These are phyloP conservation scores for Trichophyton mentagrophytes DNA, from an alignment of 2,329 filamentous ascomycete genomes.

Conservation along the genomic window DNA sequence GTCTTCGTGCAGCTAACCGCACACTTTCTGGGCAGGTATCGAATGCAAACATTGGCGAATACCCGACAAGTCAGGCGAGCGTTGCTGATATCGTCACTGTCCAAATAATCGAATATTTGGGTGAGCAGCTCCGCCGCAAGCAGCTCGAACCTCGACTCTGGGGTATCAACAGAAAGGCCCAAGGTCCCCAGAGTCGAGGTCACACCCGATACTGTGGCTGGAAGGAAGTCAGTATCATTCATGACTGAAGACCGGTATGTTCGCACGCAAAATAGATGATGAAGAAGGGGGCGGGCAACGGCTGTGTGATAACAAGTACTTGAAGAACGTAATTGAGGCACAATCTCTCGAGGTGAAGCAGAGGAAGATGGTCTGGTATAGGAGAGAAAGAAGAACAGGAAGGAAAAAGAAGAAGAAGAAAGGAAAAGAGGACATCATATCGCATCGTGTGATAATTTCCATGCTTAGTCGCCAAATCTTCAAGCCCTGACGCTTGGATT, in stretches of 20 bases:
- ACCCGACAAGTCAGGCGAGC: constrained; percentile 4
- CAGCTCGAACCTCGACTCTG: background rate
- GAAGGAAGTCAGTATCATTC: background rate
- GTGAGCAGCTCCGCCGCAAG: background rate
- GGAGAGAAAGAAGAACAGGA: no score
- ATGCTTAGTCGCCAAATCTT: background rate
- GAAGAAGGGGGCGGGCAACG: no score
- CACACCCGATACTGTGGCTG: background rate
- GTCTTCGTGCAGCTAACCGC: constrained; percentile 1
- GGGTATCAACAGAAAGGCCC: background rate
- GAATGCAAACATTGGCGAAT: constrained; percentile 4
- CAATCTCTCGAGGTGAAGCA: no score
- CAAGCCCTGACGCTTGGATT: background rate
- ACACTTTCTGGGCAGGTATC: constrained; percentile 1
- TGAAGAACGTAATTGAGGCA: no score
- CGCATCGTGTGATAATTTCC: background rate
- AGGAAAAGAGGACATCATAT: background rate
- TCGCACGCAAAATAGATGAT: no score
- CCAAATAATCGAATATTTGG: background rate
- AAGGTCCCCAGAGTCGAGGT: background rate
- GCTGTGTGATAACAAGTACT: no score
- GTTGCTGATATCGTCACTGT: background rate
- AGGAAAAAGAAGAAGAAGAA: background rate
- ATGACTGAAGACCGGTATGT: background rate
- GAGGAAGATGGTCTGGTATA: no score